Evolutionary conservation across 768 basidiomycete species (phyloP), one percentile per base, ranked within the genome.

Genomic region (Trichaptum fuscoviolaceum): DNA sequence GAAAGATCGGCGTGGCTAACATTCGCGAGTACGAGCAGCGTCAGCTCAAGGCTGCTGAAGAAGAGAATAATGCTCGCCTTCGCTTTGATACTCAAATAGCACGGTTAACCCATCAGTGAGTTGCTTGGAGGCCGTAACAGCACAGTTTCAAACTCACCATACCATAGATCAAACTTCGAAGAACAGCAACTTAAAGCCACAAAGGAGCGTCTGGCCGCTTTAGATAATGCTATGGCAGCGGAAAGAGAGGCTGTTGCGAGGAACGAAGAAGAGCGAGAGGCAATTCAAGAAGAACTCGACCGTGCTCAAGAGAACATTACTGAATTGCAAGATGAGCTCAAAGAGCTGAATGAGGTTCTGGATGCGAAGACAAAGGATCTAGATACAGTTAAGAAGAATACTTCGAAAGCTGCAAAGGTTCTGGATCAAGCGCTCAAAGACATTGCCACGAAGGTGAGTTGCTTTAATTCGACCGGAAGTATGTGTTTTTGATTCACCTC

Each of bases 21-120:
- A 94, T 99, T 69, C 87, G 96, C 27, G 93, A 96, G 70, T 99
- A 96, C 74, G 96, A 99, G 76, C 91, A 94, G 73, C 87, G 91
- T 24, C 94, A 96, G 72, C 80, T 98, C 34, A 92, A 90, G 75
- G 85, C 92, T 25, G 93, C 92, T 0, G 90, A 95, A 75, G 92
- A 92, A 71, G 94, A 95, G 75, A 92, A 86, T 72, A 92, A 92
- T 70, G 92, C 91, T 8, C 80, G 92, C 66, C 77, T 95, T 69
- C 84, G 90, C 61, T 96, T 87, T 70, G 89, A 95, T 69, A 91
- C 88, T 5, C 94, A 96, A 74, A 91, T 96, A 67, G 89, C 91
- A 0, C 84, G 96, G 9, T 79, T 98, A 66, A 87, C 84, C 1
- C 92, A 96, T 77, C 91, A 93, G 95, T 95, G 74, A 65, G 87